Evolutionary conservation across 2,329 filamentous ascomycete species (phyloP), one percentile per base, ranked within the genome.

Genomic region (Ilyonectria robusta): DNA sequence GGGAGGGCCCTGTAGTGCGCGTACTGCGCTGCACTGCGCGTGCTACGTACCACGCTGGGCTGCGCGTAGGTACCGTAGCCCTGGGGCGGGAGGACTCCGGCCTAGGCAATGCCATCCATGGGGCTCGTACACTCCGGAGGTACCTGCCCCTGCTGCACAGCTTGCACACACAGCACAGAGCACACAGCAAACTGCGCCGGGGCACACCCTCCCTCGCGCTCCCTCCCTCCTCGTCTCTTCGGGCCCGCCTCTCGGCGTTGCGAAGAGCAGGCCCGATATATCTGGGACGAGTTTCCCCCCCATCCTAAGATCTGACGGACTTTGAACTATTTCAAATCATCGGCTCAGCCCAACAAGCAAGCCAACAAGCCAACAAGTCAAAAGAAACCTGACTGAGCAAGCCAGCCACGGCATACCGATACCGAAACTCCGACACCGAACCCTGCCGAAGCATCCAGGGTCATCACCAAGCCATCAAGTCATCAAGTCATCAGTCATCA

Each of bases 291-390:
- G 40, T 11, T 37, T 58, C 55, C 65, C 55, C 19, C 17, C 59
- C 42, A n/a, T 17, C 60, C 37, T 15, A 42, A 37, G 35, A 50
- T 56, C 53, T 51, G 19, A 51, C 40, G 40, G 40, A 42, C 40
- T 42, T 42, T 26, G 23, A 35, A 37, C 55, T 35, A 67, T 67
- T 67, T 63, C 55, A 67, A 64, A 64, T 56, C 62, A 65, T 65
- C 57, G 56, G 11, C 42, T 55, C 44, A 60, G 56, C 50, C 33
- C 40, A 19, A 19, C 15, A 51, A 33, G 15, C 29, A 42, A 29
- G 33, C 33, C 40, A 40, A 53, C 26, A 26, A 26, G 26, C 26
- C 6, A 26, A 21, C 21, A 21, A 21, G 21, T 3, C 21, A 21
- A 21, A 26, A 26, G 26, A 4, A 26, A 26, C 26, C 26, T 26